phyloP scores from a whole-genome alignment of 306 rosid genomes.

The Quercus dentata region DNA sequence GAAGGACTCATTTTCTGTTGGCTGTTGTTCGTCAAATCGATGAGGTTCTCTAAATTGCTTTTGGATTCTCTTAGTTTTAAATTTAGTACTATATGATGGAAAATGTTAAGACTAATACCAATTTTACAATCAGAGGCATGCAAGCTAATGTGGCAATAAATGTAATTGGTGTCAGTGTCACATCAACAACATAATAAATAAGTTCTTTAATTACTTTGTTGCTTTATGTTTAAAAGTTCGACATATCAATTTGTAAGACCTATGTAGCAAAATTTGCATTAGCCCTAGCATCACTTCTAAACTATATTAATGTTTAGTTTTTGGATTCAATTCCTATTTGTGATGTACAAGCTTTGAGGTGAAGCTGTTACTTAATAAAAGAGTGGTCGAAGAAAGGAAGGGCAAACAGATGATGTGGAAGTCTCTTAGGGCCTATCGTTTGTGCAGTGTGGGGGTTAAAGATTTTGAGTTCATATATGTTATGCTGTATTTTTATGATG shows the following conservation, averaged over 20 bases:
- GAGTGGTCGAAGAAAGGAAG: not conserved
- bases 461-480: not conserved
- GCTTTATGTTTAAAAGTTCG: too few relatives aligned
- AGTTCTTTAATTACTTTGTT: too few relatives aligned
- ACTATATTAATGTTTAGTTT: not conserved
- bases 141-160: too few relatives aligned
- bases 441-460: constrained; percentile 9
- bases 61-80: not conserved
- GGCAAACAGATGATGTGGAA: not conserved
- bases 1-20: constrained; percentile 69
- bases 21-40: constrained; percentile 48
- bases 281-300: too few relatives aligned
- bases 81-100: not conserved
- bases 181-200: too few relatives aligned
- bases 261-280: too few relatives aligned
- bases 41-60: constrained; percentile 49
- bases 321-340: not conserved
- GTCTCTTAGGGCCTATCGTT: not conserved
- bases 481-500: constrained; percentile 4
- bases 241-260: too few relatives aligned
- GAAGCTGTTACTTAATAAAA: not conserved
- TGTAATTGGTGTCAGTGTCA: too few relatives aligned
- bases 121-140: too few relatives aligned
- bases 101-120: too few relatives aligned
- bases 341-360: not conserved